Evolutionary conservation across 2,329 filamentous ascomycete genomes (phyloP).

Genomic region (Phyllosticta ampelicida): DNA sequence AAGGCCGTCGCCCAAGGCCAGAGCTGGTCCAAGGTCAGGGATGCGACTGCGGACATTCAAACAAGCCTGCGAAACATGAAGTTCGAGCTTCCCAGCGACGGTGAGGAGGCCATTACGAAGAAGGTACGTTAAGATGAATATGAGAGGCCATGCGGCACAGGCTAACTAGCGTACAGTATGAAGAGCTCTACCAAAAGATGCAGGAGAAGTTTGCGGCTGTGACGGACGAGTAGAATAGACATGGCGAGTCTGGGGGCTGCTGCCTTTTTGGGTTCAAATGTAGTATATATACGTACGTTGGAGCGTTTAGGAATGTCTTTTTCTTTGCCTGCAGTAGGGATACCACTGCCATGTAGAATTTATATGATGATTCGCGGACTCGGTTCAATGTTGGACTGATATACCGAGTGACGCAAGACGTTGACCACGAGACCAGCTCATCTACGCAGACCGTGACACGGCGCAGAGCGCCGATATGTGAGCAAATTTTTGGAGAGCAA

Average conservation of each 20-base stretch:
- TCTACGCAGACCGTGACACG: no score
- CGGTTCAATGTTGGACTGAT: background rate
- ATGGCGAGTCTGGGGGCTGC: background rate
- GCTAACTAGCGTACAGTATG: slow-evolving; percentile 57
- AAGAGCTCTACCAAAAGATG: slow-evolving; percentile 83
- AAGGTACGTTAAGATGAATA: slow-evolving; percentile 50
- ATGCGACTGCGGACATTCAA: slow-evolving; percentile 81
- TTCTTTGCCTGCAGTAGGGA: background rate
- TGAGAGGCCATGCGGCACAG: background rate
- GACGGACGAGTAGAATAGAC: slow-evolving; percentile 65
- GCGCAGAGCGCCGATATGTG: no score
- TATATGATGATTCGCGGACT: background rate
- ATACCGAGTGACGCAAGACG: background rate
- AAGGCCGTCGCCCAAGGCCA: slow-evolving; percentile 89
- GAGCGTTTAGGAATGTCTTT: background rate
- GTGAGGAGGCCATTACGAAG: slow-evolving; percentile 68
- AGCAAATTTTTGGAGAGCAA: background rate
- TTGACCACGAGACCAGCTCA: no score
- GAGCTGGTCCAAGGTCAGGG: slow-evolving; percentile 85
- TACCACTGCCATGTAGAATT: background rate
- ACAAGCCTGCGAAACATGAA: slow-evolving; percentile 81
- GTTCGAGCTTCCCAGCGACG: slow-evolving; percentile 85
- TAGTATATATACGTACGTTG: background rate
- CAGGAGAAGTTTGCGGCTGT: slow-evolving; percentile 96
- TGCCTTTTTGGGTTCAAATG: background rate